A percentile compares a stretch with the other conserved stretches of the same genome.
These are phyloP conservation scores for Kappamyces sp. DNA, from an alignment of 192 early-diverging fungal species.

Conservation along the genomic window DNA sequence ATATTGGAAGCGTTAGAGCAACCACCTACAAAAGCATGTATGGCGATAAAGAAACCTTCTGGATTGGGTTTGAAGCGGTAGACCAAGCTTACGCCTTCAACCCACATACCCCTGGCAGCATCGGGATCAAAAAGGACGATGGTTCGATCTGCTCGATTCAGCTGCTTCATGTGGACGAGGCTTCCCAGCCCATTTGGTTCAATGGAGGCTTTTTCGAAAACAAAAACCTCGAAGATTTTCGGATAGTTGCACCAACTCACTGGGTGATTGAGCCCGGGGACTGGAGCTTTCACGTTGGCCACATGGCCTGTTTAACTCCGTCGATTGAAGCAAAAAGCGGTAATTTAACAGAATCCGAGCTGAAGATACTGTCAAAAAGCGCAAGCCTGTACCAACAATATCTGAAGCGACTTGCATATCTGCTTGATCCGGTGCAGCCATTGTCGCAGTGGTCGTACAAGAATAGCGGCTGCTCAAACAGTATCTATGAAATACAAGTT, in stretches of 20 bases:
- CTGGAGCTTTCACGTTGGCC: slow-evolving; percentile 14
- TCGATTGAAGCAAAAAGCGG: too few species aligned
- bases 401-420: too few species aligned
- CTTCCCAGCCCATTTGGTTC: slow-evolving; percentile 20
- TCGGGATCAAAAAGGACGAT: slow-evolving; percentile 33
- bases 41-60: slow-evolving; percentile 63
- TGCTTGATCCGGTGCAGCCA: too few species aligned
- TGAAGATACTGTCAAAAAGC: too few species aligned
- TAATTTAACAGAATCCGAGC: too few species aligned
- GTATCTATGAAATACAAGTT: too few species aligned
- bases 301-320: too few species aligned
- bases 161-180: slow-evolving; percentile 21
- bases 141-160: background rate
- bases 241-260: too few species aligned
- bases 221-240: slow-evolving; percentile 23
- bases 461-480: too few species aligned
- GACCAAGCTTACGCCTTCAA: slow-evolving; percentile 44
- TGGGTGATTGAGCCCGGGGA: slow-evolving; percentile 14
- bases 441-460: too few species aligned
- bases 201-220: slow-evolving; percentile 31
- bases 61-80: slow-evolving; percentile 54
- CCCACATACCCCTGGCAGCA: slow-evolving; percentile 42
- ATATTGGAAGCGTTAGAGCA: background rate
- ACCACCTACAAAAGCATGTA: slow-evolving; percentile 1
- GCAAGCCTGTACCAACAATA: too few species aligned